Evolutionary conservation across 345 rosid genomes (phyloP).

Genomic region (Salix koriyanagi): DNA sequence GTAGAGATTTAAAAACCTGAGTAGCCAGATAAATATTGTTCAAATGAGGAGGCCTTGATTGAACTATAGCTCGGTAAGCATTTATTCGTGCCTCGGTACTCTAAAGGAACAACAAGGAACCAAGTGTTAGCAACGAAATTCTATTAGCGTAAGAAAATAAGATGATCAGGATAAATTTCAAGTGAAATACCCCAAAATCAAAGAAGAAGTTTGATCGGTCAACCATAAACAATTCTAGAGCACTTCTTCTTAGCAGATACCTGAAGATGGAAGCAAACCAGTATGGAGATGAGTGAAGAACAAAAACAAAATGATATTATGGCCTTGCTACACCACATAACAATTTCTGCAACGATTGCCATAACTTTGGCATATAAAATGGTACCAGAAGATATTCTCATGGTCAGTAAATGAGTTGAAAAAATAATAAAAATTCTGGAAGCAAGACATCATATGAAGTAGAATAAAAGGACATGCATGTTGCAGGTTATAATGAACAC

Average conservation of each 20-base stretch:
- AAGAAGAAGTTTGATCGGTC: constrained; percentile 95
- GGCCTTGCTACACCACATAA: constrained; percentile 1
- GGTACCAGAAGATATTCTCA: not conserved
- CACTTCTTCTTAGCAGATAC: constrained; percentile 92
- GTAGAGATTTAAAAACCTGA: constrained; percentile 55
- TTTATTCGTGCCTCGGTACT: constrained; percentile 78
- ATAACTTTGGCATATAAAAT: not conserved
- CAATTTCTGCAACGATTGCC: not conserved
- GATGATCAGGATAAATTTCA: constrained; percentile 1
- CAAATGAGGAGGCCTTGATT: constrained; percentile 78
- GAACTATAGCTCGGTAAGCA: constrained; percentile 92
- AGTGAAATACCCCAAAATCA: constrained; percentile 81
- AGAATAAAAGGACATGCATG: not conserved
- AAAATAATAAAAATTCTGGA: not conserved
- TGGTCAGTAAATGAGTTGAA: not conserved
- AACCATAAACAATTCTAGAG: constrained; percentile 93
- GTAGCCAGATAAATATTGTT: constrained; percentile 91
- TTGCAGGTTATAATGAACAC: not conserved
- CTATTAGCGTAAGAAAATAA: not conserved
- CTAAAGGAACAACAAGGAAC: constrained; percentile 28
- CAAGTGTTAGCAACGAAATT: not conserved
- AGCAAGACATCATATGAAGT: not conserved
- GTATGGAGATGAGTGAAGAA: not conserved
- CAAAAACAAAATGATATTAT: constrained; percentile 10
- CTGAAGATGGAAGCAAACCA: constrained; percentile 31